Base-by-base conservation (phyloP, 441 rosid genomes). In the Populus trichocarpa region DNA sequence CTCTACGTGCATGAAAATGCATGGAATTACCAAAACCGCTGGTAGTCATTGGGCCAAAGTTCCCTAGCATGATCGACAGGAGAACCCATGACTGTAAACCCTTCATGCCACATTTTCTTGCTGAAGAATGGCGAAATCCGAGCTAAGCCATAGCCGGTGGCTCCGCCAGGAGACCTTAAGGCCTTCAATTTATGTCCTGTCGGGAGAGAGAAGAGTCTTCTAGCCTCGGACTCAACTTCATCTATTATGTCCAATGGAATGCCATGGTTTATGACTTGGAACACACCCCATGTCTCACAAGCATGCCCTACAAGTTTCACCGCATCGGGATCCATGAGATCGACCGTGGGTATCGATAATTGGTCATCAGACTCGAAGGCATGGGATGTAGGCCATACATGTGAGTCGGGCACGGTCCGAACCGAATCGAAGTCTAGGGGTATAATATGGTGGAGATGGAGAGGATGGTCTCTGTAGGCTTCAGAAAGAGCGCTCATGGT, bases 51-150 rank as follows among this genome's bases (percentile, higher is more conserved):
- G 11, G 97, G 97, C 98, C 97, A 95, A 53, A 95, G 92, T 81
- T 77, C 83, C 69, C 82, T 86, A 26, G 91, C 91, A 75, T 95
- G 94, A 36, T 88, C 92, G n/a, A 83, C 61, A 4, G 97, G 96
- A 18, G 97, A 87, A 33, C 94, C 97, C 23, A 84, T 65, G 69
- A 95, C 78, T 33, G 97, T 95, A 86, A 95, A 95, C 13, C 97
- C 98, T 85, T 95, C 97, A 26, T 91, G 91, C 99, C 99, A 93
- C 97, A 95, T 88, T 30, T 65, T 79, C 85, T 92, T 95, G 18
- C 82, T 77, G 74, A 95, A 95, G 71, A 92, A 93, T 9, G 89
- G 79, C 3, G 98, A 87, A n/a, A 95, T 88, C 46, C 90, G 84
- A 2, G 97, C 96, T 3, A 86, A 78, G 3, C 97, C 97, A 61